phyloP scores from a whole-genome alignment of 2,329 filamentous ascomycete genomes.

The Beauveria bassiana region DNA sequence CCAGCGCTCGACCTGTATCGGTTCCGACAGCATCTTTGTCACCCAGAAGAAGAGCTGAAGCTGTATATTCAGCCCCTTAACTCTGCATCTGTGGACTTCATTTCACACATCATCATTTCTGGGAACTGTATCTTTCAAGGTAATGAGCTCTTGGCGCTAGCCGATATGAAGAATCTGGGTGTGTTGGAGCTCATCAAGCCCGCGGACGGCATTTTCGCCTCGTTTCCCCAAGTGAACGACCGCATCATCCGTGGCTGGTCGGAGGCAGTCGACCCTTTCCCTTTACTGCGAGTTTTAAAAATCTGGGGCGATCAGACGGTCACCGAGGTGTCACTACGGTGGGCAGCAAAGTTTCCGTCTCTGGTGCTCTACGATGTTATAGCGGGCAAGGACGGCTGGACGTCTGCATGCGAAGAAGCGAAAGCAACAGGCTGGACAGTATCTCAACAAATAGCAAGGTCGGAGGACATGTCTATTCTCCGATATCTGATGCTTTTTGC shows the following conservation, averaged over 20 bases:
- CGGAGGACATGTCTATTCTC: constrained; percentile 25
- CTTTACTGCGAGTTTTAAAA: constrained; percentile 37
- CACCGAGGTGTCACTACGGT: constrained; percentile 32
- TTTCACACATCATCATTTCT: constrained; percentile 34
- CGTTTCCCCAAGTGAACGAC: constrained; percentile 34
- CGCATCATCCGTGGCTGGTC: constrained; percentile 40
- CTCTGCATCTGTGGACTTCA: constrained; percentile 30
- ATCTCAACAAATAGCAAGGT: constrained; percentile 17
- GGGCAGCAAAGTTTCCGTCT: constrained; percentile 34
- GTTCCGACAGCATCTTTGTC: constrained; percentile 32
- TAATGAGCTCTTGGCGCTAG: constrained; percentile 33
- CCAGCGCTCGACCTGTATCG: constrained; percentile 30
- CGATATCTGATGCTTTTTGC: constrained; percentile 29
- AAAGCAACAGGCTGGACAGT: constrained; percentile 27
- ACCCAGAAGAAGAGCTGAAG: constrained; percentile 25
- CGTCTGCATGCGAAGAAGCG: constrained; percentile 17
- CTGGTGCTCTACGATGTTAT: constrained; percentile 38
- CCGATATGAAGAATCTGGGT: constrained; percentile 38
- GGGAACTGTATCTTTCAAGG: constrained; percentile 27
- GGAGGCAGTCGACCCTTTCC: constrained; percentile 34
- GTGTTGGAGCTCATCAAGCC: constrained; percentile 40
- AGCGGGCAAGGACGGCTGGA: constrained; percentile 30
- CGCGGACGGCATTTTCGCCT: constrained; percentile 18
- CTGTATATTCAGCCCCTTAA: constrained; percentile 31
- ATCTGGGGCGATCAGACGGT: constrained; percentile 35